These are phyloP conservation scores for Euphrasia arctica DNA, from an alignment of 305 asterid species.

Conservation along the genomic window DNA sequence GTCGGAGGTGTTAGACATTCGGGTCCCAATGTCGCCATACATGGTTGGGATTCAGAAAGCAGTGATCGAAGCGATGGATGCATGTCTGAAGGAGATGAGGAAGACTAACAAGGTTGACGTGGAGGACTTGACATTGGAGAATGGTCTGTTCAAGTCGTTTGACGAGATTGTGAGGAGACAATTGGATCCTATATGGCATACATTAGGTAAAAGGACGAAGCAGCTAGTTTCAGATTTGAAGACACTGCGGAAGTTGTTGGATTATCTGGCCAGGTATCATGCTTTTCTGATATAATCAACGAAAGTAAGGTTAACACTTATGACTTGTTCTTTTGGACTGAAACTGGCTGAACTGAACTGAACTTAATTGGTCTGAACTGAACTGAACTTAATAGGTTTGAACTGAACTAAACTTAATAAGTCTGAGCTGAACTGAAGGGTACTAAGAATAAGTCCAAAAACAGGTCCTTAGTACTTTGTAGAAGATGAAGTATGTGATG, in stretches of 20 bases:
- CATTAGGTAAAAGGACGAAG: slow-evolving; percentile 87
- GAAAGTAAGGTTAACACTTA: not conserved
- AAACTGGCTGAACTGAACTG: too few relatives aligned
- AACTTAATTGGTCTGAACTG: too few relatives aligned
- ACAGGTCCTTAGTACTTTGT: too few relatives aligned
- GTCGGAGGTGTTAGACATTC: slow-evolving; percentile 87
- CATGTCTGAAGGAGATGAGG: slow-evolving; percentile 93
- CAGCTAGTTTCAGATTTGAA: slow-evolving; percentile 96
- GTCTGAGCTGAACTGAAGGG: too few relatives aligned
- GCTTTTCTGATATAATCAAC: slow-evolving; percentile 16
- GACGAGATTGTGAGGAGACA: slow-evolving; percentile 93
- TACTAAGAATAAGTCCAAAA: too few relatives aligned
- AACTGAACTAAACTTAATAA: too few relatives aligned
- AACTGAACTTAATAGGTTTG: too few relatives aligned
- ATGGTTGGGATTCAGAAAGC: slow-evolving; percentile 93
- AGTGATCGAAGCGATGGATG: slow-evolving; percentile 92
- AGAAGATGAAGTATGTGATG: slow-evolving; percentile 10
- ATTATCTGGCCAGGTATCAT: slow-evolving; percentile 81
- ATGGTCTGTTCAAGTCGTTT: slow-evolving; percentile 91
- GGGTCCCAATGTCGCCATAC: slow-evolving; percentile 83
- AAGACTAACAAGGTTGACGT: slow-evolving; percentile 96
- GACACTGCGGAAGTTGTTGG: slow-evolving; percentile 89
- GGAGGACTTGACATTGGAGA: slow-evolving; percentile 94
- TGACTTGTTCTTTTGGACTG: too few relatives aligned
- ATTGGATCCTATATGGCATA: slow-evolving; percentile 98